Evolutionary conservation across 108 stramenopile genomes (phyloP).

Genomic region (Fragilaria crotonensis): DNA sequence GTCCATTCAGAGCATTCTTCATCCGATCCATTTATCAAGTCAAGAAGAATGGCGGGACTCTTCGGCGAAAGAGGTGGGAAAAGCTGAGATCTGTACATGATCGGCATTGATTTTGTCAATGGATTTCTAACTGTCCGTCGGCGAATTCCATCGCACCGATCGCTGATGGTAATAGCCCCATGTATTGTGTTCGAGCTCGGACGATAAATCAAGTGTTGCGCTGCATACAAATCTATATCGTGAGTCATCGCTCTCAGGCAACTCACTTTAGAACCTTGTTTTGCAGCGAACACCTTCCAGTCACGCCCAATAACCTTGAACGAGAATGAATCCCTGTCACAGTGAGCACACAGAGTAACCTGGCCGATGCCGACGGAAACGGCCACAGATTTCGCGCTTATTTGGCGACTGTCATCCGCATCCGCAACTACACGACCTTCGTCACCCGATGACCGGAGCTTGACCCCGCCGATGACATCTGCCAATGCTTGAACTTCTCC

Average conservation of each 20-base stretch:
- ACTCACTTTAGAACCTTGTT: constrained; percentile 12
- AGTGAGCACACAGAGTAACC: constrained; percentile 19
- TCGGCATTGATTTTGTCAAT: constrained; percentile 23
- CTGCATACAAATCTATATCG: constrained; percentile 29
- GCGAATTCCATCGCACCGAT: constrained; percentile 24
- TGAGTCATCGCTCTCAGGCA: constrained; percentile 21
- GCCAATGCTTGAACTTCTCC: constrained; percentile 14
- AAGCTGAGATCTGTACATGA: constrained; percentile 55
- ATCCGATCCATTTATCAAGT: constrained; percentile 20
- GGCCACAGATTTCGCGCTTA: not conserved
- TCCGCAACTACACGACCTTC: not conserved
- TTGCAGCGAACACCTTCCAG: constrained; percentile 20
- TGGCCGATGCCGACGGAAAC: constrained; percentile 33
- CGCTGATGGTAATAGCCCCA: not conserved
- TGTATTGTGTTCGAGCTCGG: not conserved
- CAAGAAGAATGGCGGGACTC: constrained; percentile 57
- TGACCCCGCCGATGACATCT: not conserved
- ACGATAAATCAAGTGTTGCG: not conserved
- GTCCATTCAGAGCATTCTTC: constrained; percentile 20
- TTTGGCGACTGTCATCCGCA: not conserved
- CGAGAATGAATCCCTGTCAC: constrained; percentile 10
- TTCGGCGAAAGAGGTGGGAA: constrained; percentile 60
- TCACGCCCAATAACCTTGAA: constrained; percentile 24
- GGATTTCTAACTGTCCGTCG: constrained; percentile 13
- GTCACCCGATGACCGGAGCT: not conserved